Evolutionary conservation across 1,284 basidiomycete genomes (phyloP).

Genomic region (Melanopsichium pennsylvanicum): DNA sequence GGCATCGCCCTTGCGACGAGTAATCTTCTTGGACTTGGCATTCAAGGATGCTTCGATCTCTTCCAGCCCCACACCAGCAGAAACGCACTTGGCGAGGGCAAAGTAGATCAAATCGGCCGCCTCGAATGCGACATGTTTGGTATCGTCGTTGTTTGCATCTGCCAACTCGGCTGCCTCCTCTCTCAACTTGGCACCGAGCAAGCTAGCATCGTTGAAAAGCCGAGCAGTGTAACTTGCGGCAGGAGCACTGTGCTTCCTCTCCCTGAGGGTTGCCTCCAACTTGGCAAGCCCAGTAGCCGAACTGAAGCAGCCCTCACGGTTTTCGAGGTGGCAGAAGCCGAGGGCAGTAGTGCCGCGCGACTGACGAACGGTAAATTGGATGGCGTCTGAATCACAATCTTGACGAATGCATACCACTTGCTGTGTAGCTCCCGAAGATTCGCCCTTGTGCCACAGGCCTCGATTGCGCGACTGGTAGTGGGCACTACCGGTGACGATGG

Average conservation of each 20-base stretch:
- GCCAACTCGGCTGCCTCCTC: slow-evolving; percentile 98
- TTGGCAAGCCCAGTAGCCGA: slow-evolving; percentile 77
- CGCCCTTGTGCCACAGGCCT: slow-evolving; percentile 96
- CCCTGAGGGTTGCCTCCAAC: slow-evolving; percentile 81
- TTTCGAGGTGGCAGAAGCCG: slow-evolving; percentile 90
- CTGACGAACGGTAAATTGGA: slow-evolving; percentile 92
- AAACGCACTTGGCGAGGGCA: slow-evolving; percentile 84
- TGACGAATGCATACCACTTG: slow-evolving; percentile 81
- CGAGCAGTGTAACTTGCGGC: slow-evolving; percentile 90
- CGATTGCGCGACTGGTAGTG: slow-evolving; percentile 92
- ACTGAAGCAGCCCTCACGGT: slow-evolving; percentile 77
- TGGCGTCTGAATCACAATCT: slow-evolving; percentile 92
- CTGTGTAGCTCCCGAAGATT: slow-evolving; percentile 92
- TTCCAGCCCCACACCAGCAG: slow-evolving; percentile 80
- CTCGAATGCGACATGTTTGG: slow-evolving; percentile 83
- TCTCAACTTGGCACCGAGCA: slow-evolving; percentile 92
- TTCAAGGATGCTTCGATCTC: slow-evolving; percentile 89
- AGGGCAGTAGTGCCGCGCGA: slow-evolving; percentile 70
- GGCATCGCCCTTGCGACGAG: slow-evolving; percentile 87
- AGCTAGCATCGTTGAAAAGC: slow-evolving; percentile 81
- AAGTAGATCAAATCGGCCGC: slow-evolving; percentile 97
- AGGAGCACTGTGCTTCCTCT: slow-evolving; percentile 79
- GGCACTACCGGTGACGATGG: slow-evolving; percentile 86
- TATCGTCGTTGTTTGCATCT: slow-evolving; percentile 79
- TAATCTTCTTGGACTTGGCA: slow-evolving; percentile 85